Evolutionary conservation across 2,329 filamentous ascomycete species (phyloP).

Genomic region (Neospermospora avenae): DNA sequence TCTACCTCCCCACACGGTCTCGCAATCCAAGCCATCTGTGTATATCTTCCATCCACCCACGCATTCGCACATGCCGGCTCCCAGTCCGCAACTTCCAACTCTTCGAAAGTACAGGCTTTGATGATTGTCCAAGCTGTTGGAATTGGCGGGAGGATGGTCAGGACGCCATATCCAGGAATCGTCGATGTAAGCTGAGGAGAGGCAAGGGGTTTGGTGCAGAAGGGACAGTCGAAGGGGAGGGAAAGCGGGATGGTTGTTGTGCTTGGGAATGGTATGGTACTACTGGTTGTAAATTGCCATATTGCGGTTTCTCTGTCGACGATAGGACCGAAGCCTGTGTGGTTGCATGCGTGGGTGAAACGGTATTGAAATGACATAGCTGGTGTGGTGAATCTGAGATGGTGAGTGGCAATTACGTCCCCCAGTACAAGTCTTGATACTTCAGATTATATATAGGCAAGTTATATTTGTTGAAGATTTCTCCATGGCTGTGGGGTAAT

Average conservation of each 20-base stretch:
- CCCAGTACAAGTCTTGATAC: too few relatives aligned
- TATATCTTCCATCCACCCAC: not conserved
- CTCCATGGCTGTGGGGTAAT: too few relatives aligned
- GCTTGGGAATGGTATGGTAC: not conserved
- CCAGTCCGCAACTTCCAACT: conserved; percentile 16
- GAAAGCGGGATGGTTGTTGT: conserved; percentile 1
- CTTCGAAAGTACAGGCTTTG: conserved; percentile 6
- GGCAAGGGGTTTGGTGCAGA: conserved; percentile 8
- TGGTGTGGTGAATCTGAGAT: not conserved
- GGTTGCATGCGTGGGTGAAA: conserved; percentile 20
- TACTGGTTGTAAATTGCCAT: not conserved
- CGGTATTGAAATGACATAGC: conserved; percentile 19
- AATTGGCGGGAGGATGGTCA: conserved; percentile 13
- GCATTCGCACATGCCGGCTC: not conserved
- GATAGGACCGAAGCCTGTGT: conserved; percentile 17
- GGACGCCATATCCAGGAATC: conserved; percentile 11
- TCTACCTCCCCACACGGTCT: conserved; percentile 14
- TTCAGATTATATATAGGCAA: too few relatives aligned
- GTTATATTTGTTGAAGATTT: too few relatives aligned
- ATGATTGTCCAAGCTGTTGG: conserved; percentile 13
- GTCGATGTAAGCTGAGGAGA: not conserved
- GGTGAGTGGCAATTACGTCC: not conserved
- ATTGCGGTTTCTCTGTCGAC: not conserved
- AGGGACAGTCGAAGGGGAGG: conserved; percentile 20
- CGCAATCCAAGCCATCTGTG: conserved; percentile 25